Conservation (phyloP, 345 rosid genomes). For the Conringia planisiliqua region DNA sequence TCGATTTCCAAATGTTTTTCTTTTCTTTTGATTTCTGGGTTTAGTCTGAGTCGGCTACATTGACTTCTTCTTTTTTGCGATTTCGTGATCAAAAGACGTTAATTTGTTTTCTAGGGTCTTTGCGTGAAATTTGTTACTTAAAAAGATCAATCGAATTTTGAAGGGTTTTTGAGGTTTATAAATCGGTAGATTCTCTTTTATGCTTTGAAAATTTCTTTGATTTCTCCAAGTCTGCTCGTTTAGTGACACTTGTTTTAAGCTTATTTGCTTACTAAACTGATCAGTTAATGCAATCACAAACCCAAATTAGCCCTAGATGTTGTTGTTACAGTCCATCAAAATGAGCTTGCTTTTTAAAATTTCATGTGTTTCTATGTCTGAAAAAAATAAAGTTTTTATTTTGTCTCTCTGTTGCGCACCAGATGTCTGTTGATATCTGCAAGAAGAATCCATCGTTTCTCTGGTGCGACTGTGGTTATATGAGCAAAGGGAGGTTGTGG, state of each 20-base stretch:
- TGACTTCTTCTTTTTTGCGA: background rate
- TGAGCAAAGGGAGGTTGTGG: slow-evolving; percentile 64
- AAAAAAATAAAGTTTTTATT: background rate
- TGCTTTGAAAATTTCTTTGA: background rate
- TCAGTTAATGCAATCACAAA: background rate
- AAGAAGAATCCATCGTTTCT: slow-evolving; percentile 35
- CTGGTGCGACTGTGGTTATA: slow-evolving; percentile 50
- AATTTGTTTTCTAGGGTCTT: background rate
- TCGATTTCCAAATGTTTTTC: background rate
- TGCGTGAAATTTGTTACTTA: background rate
- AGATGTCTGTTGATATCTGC: slow-evolving; percentile 35
- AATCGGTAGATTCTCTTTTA: background rate
- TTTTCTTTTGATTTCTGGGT: slow-evolving; percentile 7
- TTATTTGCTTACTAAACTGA: background rate
- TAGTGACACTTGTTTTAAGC: background rate
- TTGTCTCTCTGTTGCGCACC: background rate
- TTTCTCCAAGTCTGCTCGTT: background rate
- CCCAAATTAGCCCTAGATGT: slow-evolving; percentile 9
- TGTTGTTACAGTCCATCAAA: background rate
- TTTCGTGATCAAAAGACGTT: background rate
- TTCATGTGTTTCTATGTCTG: background rate
- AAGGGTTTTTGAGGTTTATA: background rate
- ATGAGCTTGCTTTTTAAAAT: background rate
- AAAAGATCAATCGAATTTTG: background rate
- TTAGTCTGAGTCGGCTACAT: background rate